These are phyloP conservation scores for Suillus paluster DNA, from an alignment of 768 basidiomycete species.

Conservation along the genomic window DNA sequence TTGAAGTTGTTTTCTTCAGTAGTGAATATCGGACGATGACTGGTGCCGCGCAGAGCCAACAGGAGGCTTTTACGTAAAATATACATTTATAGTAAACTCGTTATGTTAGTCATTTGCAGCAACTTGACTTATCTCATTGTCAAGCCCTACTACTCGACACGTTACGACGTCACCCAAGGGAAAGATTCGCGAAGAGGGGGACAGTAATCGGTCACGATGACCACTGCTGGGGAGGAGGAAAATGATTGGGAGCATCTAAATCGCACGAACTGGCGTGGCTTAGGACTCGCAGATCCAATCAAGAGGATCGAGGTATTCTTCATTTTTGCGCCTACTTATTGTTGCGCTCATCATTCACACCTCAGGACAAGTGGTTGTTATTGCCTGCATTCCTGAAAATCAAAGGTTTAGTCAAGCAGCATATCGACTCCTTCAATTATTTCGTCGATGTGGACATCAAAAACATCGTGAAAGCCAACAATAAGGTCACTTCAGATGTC, in stretches of 20 bases:
- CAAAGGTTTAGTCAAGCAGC: slow-evolving; percentile 98
- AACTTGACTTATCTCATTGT: too few species aligned
- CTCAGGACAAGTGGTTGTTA: slow-evolving; percentile 97
- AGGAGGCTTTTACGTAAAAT: too few species aligned
- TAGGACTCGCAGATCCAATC: slow-evolving; percentile 86
- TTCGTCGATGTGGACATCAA: slow-evolving; percentile 98
- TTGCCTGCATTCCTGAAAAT: slow-evolving; percentile 96
- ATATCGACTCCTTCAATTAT: slow-evolving; percentile 98
- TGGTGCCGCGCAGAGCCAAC: too few species aligned
- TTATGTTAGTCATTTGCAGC: too few species aligned
- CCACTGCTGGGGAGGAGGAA: slow-evolving; percentile 28
- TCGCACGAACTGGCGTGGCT: slow-evolving; percentile 68
- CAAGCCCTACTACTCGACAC: too few species aligned
- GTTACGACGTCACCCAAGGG: background rate
- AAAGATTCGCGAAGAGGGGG: background rate
- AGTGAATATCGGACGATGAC: too few species aligned
- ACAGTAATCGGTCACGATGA: background rate
- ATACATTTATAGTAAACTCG: too few species aligned
- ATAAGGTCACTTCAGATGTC: slow-evolving; percentile 94
- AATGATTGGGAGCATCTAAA: slow-evolving; percentile 64
- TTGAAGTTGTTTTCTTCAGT: background rate
- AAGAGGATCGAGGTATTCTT: slow-evolving; percentile 86
- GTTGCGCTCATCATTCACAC: slow-evolving; percentile 6
- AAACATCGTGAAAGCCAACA: slow-evolving; percentile 93
- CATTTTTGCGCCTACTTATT: slow-evolving; percentile 8